Evolutionary conservation across 768 basidiomycete genomes (phyloP).

Genomic region (Cubamyces sp.): DNA sequence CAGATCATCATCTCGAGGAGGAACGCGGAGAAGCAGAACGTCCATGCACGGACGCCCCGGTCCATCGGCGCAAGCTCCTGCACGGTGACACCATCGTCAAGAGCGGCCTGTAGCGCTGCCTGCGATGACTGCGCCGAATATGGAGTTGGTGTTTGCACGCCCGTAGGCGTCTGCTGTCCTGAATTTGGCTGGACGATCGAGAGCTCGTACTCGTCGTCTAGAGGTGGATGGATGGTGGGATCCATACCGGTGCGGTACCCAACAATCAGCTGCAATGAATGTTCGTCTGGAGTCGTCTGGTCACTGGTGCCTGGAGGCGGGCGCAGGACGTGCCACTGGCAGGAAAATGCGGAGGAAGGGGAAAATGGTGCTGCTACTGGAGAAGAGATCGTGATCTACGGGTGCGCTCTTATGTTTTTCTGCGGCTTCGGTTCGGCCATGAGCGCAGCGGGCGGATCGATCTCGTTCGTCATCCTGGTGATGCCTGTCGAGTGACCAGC

Average conservation of each 20-base stretch:
- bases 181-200: slow-evolving; percentile 12
- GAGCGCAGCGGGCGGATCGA: slow-evolving; percentile 10
- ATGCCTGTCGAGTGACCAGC: too few species aligned
- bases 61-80: slow-evolving; percentile 30
- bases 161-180: slow-evolving; percentile 14
- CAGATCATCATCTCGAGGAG: slow-evolving; percentile 31
- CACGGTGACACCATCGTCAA: slow-evolving; percentile 23
- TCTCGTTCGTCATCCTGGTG: not conserved
- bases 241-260: slow-evolving; percentile 1
- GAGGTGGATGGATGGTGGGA: not conserved
- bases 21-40: slow-evolving; percentile 29
- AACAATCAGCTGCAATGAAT: not conserved
- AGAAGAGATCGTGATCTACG: not conserved
- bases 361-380: not conserved
- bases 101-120: slow-evolving; percentile 13
- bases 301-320: not conserved
- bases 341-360: not conserved
- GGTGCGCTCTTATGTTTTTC: not conserved
- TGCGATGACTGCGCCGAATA: slow-evolving; percentile 19
- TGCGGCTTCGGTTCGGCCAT: not conserved
- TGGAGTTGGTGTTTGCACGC: not conserved
- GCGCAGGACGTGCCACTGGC: not conserved
- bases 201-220: slow-evolving; percentile 15
- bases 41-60: slow-evolving; percentile 28
- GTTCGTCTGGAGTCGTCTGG: too few species aligned